Conservation (phyloP, 176 grass and related monocot species). For the Phoenix roebelenii region DNA sequence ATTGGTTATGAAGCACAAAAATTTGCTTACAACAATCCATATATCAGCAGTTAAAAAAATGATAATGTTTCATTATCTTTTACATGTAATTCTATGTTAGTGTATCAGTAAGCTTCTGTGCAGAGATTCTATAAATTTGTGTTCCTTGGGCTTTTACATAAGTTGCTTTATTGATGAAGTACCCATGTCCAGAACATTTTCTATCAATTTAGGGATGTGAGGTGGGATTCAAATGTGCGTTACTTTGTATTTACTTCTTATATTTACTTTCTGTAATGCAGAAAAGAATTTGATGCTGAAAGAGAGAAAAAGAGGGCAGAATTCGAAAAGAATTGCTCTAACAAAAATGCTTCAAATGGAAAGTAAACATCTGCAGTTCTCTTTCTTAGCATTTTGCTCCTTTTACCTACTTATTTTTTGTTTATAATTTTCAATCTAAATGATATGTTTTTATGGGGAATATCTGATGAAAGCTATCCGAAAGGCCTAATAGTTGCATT, state of each 20-base stretch:
- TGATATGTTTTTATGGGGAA: constrained; percentile 7
- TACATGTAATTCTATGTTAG: too few relatives aligned
- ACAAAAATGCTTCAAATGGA: constrained; percentile 29
- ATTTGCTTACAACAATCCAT: too few relatives aligned
- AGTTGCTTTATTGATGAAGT: too few relatives aligned
- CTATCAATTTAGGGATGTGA: too few relatives aligned
- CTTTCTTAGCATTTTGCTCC: constrained; percentile 9
- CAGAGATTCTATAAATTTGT: too few relatives aligned
- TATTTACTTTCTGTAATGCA: constrained; percentile 27
- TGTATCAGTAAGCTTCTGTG: too few relatives aligned
- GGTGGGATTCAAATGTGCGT: too few relatives aligned
- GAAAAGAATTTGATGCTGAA: constrained; percentile 91
- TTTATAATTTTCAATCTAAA: constrained; percentile 6
- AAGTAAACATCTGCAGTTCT: constrained; percentile 31
- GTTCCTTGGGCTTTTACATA: not conserved
- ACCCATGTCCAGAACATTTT: too few relatives aligned
- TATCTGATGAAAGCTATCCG: constrained; percentile 46
- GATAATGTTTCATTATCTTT: too few relatives aligned
- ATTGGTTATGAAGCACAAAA: too few relatives aligned
- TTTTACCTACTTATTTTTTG: not conserved
- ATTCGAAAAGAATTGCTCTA: constrained; percentile 30
- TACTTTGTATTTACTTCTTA: not conserved
- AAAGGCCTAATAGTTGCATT: constrained; percentile 83
- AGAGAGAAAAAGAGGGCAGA: constrained; percentile 38
- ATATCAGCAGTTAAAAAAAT: too few relatives aligned